Evolutionary conservation across 139 green algal genomes (phyloP), one percentile per base, ranked within the genome.

Genomic region (Auxenochlorella pyrenoidosa): DNA sequence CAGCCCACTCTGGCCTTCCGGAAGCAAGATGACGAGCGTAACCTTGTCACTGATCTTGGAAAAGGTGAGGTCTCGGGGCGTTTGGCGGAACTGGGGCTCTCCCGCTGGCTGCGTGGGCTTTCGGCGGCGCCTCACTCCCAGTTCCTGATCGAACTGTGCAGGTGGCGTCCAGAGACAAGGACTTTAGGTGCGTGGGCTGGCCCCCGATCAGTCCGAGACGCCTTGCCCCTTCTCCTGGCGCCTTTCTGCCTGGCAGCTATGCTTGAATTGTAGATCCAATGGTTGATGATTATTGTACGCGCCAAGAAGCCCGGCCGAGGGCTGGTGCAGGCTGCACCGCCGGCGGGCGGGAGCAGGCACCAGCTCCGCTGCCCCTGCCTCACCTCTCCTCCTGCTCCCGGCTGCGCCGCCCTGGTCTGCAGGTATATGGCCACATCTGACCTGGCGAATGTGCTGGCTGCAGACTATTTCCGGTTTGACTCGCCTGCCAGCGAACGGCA

Each of bases 371-470:
- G n/a, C n/a, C n/a, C n/a, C n/a, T n/a, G n/a, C n/a, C n/a, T n/a
- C n/a, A n/a, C n/a, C n/a, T n/a, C n/a, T n/a, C n/a, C n/a, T n/a
- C n/a, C n/a, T n/a, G n/a, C n/a, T n/a, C n/a, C n/a, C n/a, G n/a
- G 34, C 36, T 75, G 38, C 4, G 60, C 38, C 43, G 30, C 59
- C 44, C 22, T 66, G 30, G n/a, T 2, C 32, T 51, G 68, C 78
- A 90, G 97, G 30, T 99, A 98, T 88, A 99, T 99, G 97, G 97
- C 96, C 54, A 98, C 96, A 2, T 96, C 91, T 16, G 97, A 99
- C 89, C 90, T 99, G 65, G 91, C 97, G 24, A 93, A 91, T 58
- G 97, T 98, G 89, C 94, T 99, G 5, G 79, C 93, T 30, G 96
- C 95, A 72, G 93, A 96, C 32, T 88, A 73, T 1, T 98, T 98